Percentiles rank a stretch among this genome's conserved stretches.
These are phyloP conservation scores for Dichomitus squalens DNA, from an alignment of 1,284 basidiomycete genomes.

Conservation along the genomic window DNA sequence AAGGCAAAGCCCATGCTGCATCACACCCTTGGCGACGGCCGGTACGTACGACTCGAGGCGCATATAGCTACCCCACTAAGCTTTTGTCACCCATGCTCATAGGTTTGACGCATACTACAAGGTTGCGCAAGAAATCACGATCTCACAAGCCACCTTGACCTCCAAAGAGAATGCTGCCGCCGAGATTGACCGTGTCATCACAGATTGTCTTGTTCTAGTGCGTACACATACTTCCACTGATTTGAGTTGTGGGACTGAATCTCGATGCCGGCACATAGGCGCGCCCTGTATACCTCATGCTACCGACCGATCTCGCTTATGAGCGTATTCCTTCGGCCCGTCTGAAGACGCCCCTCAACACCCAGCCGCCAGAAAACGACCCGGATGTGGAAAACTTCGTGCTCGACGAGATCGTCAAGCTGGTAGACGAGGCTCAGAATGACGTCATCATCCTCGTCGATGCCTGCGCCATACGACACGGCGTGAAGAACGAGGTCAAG, in stretches of 20 bases:
- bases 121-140: constrained; percentile 78
- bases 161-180: constrained; percentile 56
- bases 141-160: constrained; percentile 65
- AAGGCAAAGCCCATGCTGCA: constrained; percentile 74
- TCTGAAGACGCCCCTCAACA: constrained; percentile 66
- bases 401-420: constrained; percentile 69
- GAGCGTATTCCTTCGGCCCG: constrained; percentile 67
- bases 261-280: constrained; percentile 48
- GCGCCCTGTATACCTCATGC: constrained; percentile 85
- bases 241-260: too few species aligned
- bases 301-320: constrained; percentile 86
- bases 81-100: background rate
- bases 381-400: constrained; percentile 71
- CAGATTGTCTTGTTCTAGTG: constrained; percentile 69
- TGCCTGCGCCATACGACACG: constrained; percentile 85
- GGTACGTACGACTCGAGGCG: constrained; percentile 39
- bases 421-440: constrained; percentile 62
- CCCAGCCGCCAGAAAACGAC: constrained; percentile 53
- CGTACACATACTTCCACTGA: constrained; percentile 12
- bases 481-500: constrained; percentile 67
- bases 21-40: constrained; percentile 86
- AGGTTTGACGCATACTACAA: constrained; percentile 80
- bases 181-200: constrained; percentile 83
- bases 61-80: background rate
- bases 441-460: constrained; percentile 86